Conservation (phyloP, 495 filamentous ascomycete genomes). For the Penicillium arizonense region DNA sequence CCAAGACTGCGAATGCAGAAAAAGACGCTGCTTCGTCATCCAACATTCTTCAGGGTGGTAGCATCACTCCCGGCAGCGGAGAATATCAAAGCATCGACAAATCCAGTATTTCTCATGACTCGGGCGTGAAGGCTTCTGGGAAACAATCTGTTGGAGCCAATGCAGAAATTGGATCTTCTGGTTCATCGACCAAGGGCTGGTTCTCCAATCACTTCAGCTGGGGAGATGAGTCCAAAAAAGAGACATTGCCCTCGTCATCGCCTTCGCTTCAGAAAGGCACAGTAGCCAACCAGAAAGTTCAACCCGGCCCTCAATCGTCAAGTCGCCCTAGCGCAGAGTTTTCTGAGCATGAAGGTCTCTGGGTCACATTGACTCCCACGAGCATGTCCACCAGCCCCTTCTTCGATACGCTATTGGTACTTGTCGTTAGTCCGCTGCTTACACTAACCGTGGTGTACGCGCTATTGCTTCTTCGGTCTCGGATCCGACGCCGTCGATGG, state of each 20-base stretch:
- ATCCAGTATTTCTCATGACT: constrained; percentile 17
- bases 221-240: constrained; percentile 16
- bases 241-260: constrained; percentile 11
- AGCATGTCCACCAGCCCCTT: constrained; percentile 90
- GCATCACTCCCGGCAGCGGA: constrained; percentile 74
- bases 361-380: constrained; percentile 92
- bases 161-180: constrained; percentile 2
- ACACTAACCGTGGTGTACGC: constrained; percentile 93
- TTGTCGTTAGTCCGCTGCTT: constrained; percentile 88
- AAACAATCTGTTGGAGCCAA: constrained; percentile 3
- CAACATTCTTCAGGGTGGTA: constrained; percentile 58
- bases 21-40: constrained; percentile 33
- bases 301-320: constrained; percentile 7
- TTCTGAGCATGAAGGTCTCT: constrained; percentile 75
- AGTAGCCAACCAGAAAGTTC: constrained; percentile 11
- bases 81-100: constrained; percentile 57
- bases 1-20: constrained; percentile 22
- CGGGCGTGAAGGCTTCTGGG: constrained; percentile 7
- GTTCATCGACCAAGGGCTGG: constrained; percentile 26
- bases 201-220: constrained; percentile 39
- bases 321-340: constrained; percentile 15
- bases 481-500: constrained; percentile 88
- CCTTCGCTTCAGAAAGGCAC: constrained; percentile 2
- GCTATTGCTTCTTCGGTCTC: constrained; percentile 80
- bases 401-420: constrained; percentile 90